These are phyloP conservation scores for Spinellus fusiger DNA, from an alignment of 192 early-diverging fungal genomes.

Conservation along the genomic window DNA sequence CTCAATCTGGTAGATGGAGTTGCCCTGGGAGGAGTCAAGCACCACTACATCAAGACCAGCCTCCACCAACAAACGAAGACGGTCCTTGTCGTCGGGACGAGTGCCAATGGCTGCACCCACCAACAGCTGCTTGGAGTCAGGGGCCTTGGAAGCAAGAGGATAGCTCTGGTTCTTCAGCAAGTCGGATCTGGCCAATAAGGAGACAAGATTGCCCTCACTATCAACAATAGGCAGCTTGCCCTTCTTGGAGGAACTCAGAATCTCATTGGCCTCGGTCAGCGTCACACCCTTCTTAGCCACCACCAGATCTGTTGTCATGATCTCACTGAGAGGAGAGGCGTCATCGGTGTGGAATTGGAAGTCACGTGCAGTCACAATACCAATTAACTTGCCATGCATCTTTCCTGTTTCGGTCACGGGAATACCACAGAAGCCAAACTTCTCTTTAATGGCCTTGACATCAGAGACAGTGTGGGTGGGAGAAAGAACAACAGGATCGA, in stretches of 20 bases:
- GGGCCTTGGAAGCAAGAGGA: conserved; percentile 83
- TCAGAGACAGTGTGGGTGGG: conserved; percentile 80
- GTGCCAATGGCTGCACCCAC: conserved; percentile 92
- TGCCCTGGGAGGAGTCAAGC: conserved; percentile 95
- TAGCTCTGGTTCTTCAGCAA: conserved; percentile 95
- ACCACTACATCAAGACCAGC: conserved; percentile 97
- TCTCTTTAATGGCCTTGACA: conserved; percentile 80
- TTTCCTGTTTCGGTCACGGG: conserved; percentile 92
- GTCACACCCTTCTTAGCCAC: conserved; percentile 85
- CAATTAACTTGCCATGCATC: conserved; percentile 82
- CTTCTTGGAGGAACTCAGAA: conserved; percentile 85
- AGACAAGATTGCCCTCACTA: conserved; percentile 70
- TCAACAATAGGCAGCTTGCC: conserved; percentile 97
- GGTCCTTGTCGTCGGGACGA: conserved; percentile 79
- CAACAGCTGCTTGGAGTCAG: conserved; percentile 84
- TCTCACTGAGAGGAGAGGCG: conserved; percentile 53
- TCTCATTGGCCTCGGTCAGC: conserved; percentile 81
- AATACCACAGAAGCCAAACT: conserved; percentile 91
- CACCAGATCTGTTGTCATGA: conserved; percentile 91
- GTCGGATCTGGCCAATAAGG: conserved; percentile 90
- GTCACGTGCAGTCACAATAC: conserved; percentile 95
- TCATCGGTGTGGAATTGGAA: conserved; percentile 87
- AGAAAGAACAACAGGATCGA: conserved; percentile 83
- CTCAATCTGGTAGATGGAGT: conserved; percentile 89
- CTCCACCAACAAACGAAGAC: conserved; percentile 79